Conservation (phyloP, 1,284 basidiomycete species). For the Farysia itapuensis region DNA sequence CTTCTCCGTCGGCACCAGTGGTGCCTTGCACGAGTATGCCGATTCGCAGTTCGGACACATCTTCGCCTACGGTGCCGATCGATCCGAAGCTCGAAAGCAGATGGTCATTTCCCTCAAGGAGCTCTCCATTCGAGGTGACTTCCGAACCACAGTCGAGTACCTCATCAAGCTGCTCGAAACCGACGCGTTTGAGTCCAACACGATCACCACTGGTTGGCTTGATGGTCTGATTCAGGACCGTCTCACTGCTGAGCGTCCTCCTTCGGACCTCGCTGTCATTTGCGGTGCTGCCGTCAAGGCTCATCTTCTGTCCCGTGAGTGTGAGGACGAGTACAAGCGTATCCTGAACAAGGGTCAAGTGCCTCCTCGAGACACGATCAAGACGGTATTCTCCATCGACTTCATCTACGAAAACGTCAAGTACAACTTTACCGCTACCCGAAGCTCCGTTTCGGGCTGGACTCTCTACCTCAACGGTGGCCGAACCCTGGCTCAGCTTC, state of each 20-base stretch:
- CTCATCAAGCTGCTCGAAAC: conserved; percentile 96
- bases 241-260: conserved; percentile 94
- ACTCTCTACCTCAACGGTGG: conserved; percentile 95
- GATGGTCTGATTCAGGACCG: conserved; percentile 93
- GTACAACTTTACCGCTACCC: conserved; percentile 93
- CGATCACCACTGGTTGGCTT: conserved; percentile 97
- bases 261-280: conserved; percentile 86
- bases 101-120: conserved; percentile 99
- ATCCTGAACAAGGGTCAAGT: conserved; percentile 98
- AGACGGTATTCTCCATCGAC: conserved; percentile 95
- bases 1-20: conserved; percentile 93
- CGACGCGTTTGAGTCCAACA: conserved; percentile 94
- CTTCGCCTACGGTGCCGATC: conserved; percentile 97
- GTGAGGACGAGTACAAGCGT: conserved; percentile 89
- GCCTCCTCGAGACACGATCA: conserved; percentile 87
- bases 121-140: conserved; percentile 96
- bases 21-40: conserved; percentile 97
- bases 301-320: conserved; percentile 83
- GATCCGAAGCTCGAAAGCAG: conserved; percentile 92
- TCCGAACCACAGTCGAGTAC: conserved; percentile 91
- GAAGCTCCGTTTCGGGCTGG: conserved; percentile 84
- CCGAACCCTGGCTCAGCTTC: conserved; percentile 50
- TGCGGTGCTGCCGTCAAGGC: conserved; percentile 95
- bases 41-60: conserved; percentile 83
- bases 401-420: conserved; percentile 91